Percentiles rank a stretch among this genome's conserved stretches.
Evolutionary conservation across 2,329 filamentous ascomycete species (phyloP).

Genomic region (Fusarium dimerum): DNA sequence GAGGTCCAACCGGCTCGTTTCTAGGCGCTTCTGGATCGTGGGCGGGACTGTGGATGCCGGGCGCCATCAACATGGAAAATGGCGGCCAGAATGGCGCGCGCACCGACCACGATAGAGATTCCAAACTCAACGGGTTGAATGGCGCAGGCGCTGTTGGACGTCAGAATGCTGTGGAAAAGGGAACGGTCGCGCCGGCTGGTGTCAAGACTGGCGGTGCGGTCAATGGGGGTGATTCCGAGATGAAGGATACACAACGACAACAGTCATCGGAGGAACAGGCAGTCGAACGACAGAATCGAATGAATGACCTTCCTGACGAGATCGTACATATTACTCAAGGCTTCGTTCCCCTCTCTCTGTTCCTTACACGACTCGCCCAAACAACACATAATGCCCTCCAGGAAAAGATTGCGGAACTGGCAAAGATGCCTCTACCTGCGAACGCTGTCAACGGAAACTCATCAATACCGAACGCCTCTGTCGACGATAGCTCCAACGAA

Average conservation of each 20-base stretch:
- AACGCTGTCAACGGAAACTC: slow-evolving; percentile 53
- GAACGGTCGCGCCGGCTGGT: slow-evolving; percentile 24
- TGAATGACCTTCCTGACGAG: slow-evolving; percentile 62
- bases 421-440: slow-evolving; percentile 63
- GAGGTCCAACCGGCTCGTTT: slow-evolving; percentile 8
- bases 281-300: slow-evolving; percentile 35
- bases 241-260: slow-evolving; percentile 18
- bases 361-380: slow-evolving; percentile 80
- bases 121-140: slow-evolving; percentile 46
- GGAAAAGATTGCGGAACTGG: slow-evolving; percentile 69
- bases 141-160: slow-evolving; percentile 33
- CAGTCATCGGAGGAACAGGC: slow-evolving; percentile 16
- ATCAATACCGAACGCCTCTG: slow-evolving; percentile 29
- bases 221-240: slow-evolving; percentile 30
- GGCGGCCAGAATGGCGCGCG: slow-evolving; percentile 54
- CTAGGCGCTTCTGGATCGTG: slow-evolving; percentile 10
- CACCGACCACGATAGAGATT: slow-evolving; percentile 57
- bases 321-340: slow-evolving; percentile 72
- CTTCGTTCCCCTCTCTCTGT: slow-evolving; percentile 72
- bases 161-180: slow-evolving; percentile 35
- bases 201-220: slow-evolving; percentile 18
- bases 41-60: slow-evolving; percentile 45
- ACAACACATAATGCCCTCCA: slow-evolving; percentile 78
- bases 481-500: slow-evolving; percentile 60
- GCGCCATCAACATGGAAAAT: slow-evolving; percentile 57